Percentiles rank a stretch among this genome's conserved stretches.
These are phyloP conservation scores for Cinchona pubescens DNA, from an alignment of 257 asterid genomes.

Conservation along the genomic window DNA sequence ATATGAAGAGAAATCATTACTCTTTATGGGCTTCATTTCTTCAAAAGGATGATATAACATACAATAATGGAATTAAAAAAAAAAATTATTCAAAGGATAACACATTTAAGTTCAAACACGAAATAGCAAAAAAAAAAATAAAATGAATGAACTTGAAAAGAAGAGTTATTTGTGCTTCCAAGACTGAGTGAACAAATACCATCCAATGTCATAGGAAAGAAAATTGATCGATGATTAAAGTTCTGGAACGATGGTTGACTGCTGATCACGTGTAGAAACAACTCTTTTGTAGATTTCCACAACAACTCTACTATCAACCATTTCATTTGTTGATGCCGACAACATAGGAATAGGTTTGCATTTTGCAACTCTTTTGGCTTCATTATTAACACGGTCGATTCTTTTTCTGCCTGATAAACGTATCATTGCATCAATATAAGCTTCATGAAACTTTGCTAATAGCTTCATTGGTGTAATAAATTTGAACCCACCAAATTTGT, in stretches of 20 bases:
- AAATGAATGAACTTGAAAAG: not conserved
- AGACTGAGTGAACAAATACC: not conserved
- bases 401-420: conserved; percentile 24
- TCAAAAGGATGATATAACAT: not conserved
- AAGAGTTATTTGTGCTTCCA: not conserved
- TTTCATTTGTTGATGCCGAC: conserved; percentile 20
- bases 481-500: not conserved
- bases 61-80: not conserved
- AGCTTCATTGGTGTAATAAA: conserved; percentile 19
- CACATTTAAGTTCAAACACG: not conserved
- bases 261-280: conserved; percentile 11
- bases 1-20: not conserved
- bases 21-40: not conserved
- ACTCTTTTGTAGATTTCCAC: conserved; percentile 23
- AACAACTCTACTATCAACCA: conserved; percentile 27
- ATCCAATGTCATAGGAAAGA: not conserved
- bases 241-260: not conserved
- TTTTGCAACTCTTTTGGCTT: conserved; percentile 11
- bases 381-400: conserved; percentile 2
- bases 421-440: conserved; percentile 25
- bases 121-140: not conserved
- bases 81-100: not conserved
- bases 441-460: conserved; percentile 20
- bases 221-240: not conserved
- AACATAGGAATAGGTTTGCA: conserved; percentile 17